Base-by-base conservation (phyloP, 2,329 filamentous ascomycete species). In the Elsinoe ampelina region DNA sequence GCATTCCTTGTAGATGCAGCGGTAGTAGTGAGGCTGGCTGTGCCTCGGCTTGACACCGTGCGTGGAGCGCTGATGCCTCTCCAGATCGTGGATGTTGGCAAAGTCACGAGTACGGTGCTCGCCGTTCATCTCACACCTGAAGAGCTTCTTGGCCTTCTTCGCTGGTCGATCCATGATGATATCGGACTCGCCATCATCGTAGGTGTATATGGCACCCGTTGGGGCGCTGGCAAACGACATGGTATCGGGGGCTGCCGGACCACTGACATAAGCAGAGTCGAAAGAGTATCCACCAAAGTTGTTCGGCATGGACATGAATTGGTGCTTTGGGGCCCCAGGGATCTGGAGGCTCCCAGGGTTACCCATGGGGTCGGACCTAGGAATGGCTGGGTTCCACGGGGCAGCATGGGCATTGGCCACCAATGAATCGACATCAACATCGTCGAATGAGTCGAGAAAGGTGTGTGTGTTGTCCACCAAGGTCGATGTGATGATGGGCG, bases 1-100 rank as follows among this genome's bases (percentile, higher is more conserved):
- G 64, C 86, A 89, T 19, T 72, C 64, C 5, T 70, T 70, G 5
- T 80, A 72, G 52, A 75, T 76, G 66, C 87, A 93, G 57, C 76
- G 78, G 61, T 79, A 88, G 38, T 75, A 75, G 59, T 78, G 78
- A 43, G 73, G 75, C 0, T 71, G 73, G 7, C 76, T 76, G 1
- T 73, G 72, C 22, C 64, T 67, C 58, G 70, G 72, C 38, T 63
- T 72, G 54, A 77, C 72, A 20, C 71, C 73, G 67, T 95, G 90
- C 5, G 87, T 83, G 59, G 83, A 86, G 65, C 81, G 83, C 63
- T 80, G 82, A 67, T 95, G 91, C 54, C 91, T 78, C n/a, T 85
- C 80, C 11, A 92, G 80, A 64, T 95, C 91, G 67, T 95, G 95
- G 15, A 74, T 70, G 0, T 89, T 95, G 15, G 85, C 84, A 64